A percentile compares a stretch with the other conserved stretches of the same genome.
Evolutionary conservation across 169 alveolate species (phyloP).

Genomic region (Eimeria necatrix): DNA sequence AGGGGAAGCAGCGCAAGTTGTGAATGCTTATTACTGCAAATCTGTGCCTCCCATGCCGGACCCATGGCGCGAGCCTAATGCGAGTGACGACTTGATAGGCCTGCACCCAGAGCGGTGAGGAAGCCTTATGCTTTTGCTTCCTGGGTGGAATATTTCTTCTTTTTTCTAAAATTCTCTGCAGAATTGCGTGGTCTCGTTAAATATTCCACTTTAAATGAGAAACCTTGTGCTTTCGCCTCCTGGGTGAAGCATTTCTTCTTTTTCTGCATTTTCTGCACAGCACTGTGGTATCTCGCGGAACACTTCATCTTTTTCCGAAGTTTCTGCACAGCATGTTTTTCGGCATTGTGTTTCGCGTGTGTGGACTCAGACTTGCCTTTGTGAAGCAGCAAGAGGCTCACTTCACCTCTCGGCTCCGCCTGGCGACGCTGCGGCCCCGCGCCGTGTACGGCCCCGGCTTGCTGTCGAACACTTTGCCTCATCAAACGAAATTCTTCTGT

Average conservation of each 20-base stretch:
- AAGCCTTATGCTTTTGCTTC: no score
- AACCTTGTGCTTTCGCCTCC: no score
- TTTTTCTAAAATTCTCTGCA: not conserved
- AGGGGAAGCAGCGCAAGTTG: not conserved
- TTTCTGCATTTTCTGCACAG: not conserved
- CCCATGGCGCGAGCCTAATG: conserved; percentile 73
- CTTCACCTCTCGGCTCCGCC: conserved; percentile 17
- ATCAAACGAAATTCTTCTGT: conserved; percentile 57
- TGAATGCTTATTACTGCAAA: conserved; percentile 31
- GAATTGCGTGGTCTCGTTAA: not conserved
- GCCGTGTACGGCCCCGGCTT: conserved; percentile 59
- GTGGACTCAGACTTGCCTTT: conserved; percentile 33
- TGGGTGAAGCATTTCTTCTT: not conserved
- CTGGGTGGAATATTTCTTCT: not conserved
- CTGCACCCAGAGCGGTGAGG: conserved; percentile 54
- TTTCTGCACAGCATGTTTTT: not conserved
- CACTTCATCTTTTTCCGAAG: no score
- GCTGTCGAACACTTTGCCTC: conserved; percentile 44
- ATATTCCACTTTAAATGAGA: not conserved
- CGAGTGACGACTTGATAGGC: conserved; percentile 30
- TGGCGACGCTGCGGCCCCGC: conserved; percentile 41
- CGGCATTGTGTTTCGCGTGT: not conserved
- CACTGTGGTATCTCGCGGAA: not conserved
- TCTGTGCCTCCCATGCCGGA: conserved; percentile 62
- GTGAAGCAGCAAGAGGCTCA: conserved; percentile 58